Evolutionary conservation across 1,284 basidiomycete species (phyloP).

Genomic region (Pterula multifida): DNA sequence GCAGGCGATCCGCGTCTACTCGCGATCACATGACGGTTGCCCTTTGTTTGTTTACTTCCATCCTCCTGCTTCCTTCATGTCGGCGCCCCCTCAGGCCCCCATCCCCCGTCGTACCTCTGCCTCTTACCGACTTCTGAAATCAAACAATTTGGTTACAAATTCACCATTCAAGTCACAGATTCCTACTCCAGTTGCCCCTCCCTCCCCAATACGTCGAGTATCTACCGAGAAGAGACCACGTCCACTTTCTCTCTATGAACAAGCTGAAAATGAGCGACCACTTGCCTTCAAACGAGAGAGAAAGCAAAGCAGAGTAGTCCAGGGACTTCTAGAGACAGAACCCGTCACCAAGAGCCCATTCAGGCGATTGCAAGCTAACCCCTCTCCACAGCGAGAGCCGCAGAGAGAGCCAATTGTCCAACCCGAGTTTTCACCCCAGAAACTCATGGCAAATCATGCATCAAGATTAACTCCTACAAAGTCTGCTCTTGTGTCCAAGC

Average conservation of each 20-base stretch:
- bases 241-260: conserved; percentile 52
- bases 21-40: conserved; percentile 1
- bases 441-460: conserved; percentile 12
- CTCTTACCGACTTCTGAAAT: conserved; percentile 74
- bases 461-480: conserved; percentile 25
- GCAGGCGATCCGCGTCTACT: background rate
- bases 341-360: conserved; percentile 85
- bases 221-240: conserved; percentile 66
- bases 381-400: conserved; percentile 10
- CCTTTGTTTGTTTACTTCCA: background rate
- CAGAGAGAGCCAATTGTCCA: conserved; percentile 11
- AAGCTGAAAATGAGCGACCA: conserved; percentile 62
- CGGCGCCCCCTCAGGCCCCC: conserved; percentile 18
- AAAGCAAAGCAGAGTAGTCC: conserved; percentile 64
- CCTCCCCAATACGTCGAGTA: conserved; percentile 36
- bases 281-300: conserved; percentile 62
- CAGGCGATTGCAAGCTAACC: conserved; percentile 19
- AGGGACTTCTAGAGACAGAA: conserved; percentile 63
- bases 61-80: background rate
- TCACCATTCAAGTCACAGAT: conserved; percentile 76
- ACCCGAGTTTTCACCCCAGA: conserved; percentile 10
- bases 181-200: conserved; percentile 24
- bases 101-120: conserved; percentile 66
- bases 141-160: conserved; percentile 77
- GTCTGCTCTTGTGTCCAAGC: conserved; percentile 68